Evolutionary conservation across 2,329 filamentous ascomycete species (phyloP).

Genomic region (Xylaria sp.): DNA sequence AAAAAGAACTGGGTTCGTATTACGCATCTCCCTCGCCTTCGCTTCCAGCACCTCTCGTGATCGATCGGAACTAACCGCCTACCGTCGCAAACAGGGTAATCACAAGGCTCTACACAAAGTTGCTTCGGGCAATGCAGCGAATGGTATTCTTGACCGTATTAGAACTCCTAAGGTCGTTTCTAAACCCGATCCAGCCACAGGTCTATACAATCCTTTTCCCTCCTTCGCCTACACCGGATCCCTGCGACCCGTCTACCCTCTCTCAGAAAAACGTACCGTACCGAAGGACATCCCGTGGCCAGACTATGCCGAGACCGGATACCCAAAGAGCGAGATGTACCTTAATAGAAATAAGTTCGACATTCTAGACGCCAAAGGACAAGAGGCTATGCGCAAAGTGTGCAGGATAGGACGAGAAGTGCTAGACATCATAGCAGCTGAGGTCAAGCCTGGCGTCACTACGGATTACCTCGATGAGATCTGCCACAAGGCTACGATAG

Average conservation of each 20-base stretch:
- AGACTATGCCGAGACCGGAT: conserved; percentile 88
- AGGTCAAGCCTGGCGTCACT: conserved; percentile 88
- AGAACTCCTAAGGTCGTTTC: conserved; percentile 84
- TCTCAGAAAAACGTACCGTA: conserved; percentile 77
- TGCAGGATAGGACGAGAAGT: conserved; percentile 90
- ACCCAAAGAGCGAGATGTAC: conserved; percentile 71
- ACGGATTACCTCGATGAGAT: conserved; percentile 96
- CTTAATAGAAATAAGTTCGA: conserved; percentile 83
- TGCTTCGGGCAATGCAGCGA: conserved; percentile 60
- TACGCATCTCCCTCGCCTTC: background rate
- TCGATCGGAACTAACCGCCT: background rate
- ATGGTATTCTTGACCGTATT: conserved; percentile 77
- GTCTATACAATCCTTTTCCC: conserved; percentile 92
- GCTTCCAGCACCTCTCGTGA: conserved; percentile 12
- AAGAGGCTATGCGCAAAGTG: conserved; percentile 92
- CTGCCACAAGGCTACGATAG: conserved; percentile 93
- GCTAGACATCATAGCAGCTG: conserved; percentile 88
- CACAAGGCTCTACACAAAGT: conserved; percentile 90
- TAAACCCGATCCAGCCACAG: conserved; percentile 92
- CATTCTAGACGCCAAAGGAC: conserved; percentile 80
- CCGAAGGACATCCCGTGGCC: conserved; percentile 85
- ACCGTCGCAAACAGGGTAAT: conserved; percentile 65
- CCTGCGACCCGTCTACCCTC: conserved; percentile 86
- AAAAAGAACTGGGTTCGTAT: conserved; percentile 93
- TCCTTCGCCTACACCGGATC: conserved; percentile 84